Conservation (phyloP, 805 yeast genomes). For the Saccharomycopsis amapae region DNA sequence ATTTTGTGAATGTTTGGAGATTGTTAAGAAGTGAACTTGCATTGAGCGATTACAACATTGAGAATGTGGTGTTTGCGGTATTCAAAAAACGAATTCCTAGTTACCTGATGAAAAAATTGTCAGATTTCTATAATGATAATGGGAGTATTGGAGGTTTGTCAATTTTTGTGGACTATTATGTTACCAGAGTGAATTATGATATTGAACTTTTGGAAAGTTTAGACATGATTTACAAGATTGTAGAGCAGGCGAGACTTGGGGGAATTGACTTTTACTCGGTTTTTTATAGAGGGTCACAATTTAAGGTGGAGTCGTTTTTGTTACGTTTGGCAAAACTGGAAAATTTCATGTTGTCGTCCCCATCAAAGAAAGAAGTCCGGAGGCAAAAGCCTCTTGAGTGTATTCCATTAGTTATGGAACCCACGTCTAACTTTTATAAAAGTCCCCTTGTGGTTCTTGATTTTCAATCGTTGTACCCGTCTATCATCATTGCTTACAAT, state of each 20-base stretch:
- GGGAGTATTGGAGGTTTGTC: slow-evolving; percentile 21
- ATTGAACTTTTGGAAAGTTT: slow-evolving; percentile 44
- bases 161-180: slow-evolving; percentile 40
- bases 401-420: slow-evolving; percentile 90
- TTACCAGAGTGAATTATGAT: slow-evolving; percentile 37
- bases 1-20: slow-evolving; percentile 82
- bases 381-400: slow-evolving; percentile 81
- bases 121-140: neutral
- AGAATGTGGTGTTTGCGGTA: slow-evolving; percentile 63
- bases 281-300: slow-evolving; percentile 87
- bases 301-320: slow-evolving; percentile 82
- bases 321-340: slow-evolving; percentile 70
- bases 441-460: slow-evolving; percentile 88
- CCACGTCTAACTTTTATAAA: slow-evolving; percentile 73
- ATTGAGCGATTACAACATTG: slow-evolving; percentile 64
- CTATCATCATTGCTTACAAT: slow-evolving; percentile 85
- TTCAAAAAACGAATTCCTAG: slow-evolving; percentile 65
- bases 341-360: slow-evolving; percentile 65
- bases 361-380: slow-evolving; percentile 73
- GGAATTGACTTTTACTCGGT: slow-evolving; percentile 90
- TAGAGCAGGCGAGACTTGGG: slow-evolving; percentile 76
- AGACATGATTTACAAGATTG: slow-evolving; percentile 62
- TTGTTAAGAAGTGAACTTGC: slow-evolving; percentile 54
- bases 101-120: slow-evolving; percentile 29
- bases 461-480: slow-evolving; percentile 91